Evolutionary conservation across 139 green algal genomes (phyloP).

Genomic region (Volvox africanus): DNA sequence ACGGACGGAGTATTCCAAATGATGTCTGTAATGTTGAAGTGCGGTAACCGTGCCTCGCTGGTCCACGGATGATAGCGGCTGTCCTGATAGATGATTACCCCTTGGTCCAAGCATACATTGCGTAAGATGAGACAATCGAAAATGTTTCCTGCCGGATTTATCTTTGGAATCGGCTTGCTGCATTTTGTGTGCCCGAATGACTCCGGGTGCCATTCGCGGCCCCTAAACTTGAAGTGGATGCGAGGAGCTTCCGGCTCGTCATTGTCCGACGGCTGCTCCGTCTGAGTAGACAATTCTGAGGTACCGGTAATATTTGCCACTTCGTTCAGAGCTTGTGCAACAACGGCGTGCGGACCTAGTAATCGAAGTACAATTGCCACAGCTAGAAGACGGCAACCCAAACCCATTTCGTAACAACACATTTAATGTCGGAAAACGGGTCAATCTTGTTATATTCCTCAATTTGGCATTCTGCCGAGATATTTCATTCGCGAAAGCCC

Average conservation of each 20-base stretch:
- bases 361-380: neutral
- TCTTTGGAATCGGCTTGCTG: neutral
- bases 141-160: slow-evolving; percentile 15
- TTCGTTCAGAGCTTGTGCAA: neutral
- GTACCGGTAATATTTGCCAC: neutral
- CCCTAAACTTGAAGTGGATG: slow-evolving; percentile 6
- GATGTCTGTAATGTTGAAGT: slow-evolving; percentile 33
- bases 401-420: neutral
- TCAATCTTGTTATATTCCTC: neutral
- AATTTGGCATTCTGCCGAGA: neutral
- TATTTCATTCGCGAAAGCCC: too few species aligned
- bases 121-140: slow-evolving; percentile 17
- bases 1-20: slow-evolving; percentile 37
- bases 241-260: neutral
- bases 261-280: neutral
- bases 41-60: neutral
- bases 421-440: neutral
- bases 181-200: slow-evolving; percentile 4
- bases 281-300: neutral
- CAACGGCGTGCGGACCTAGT: neutral
- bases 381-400: neutral
- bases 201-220: slow-evolving; percentile 16
- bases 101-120: slow-evolving; percentile 45
- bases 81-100: slow-evolving; percentile 39
- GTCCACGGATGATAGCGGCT: slow-evolving; percentile 28